Conservation (phyloP, 2,329 filamentous ascomycete species). For the Dothistroma pini region DNA sequence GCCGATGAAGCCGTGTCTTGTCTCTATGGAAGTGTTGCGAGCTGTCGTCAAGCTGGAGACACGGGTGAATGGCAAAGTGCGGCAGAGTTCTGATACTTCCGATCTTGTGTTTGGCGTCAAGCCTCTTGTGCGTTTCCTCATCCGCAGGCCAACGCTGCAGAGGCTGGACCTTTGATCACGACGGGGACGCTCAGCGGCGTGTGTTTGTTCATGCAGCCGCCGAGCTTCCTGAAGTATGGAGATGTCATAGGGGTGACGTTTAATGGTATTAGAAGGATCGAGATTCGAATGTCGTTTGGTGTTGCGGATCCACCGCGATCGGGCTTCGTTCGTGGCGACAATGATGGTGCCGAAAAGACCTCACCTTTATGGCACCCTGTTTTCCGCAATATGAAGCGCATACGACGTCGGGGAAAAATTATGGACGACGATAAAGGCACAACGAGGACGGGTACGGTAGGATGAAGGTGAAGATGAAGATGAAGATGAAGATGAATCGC, state of each 20-base stretch:
- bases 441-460: no score
- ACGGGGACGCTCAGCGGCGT: constrained; percentile 47
- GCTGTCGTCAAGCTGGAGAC: constrained; percentile 46
- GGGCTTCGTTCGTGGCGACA: no score
- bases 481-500: neutral
- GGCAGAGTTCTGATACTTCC: constrained; percentile 41
- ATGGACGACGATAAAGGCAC: neutral
- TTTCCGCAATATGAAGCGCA: no score
- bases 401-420: neutral
- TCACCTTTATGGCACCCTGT: no score
- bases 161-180: constrained; percentile 50
- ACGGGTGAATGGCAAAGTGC: constrained; percentile 47
- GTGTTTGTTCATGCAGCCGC: constrained; percentile 33
- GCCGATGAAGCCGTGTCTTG: constrained; percentile 51
- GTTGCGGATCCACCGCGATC: no score
- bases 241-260: constrained; percentile 36
- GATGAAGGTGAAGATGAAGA: no score
- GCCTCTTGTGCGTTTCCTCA: constrained; percentile 34
- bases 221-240: constrained; percentile 32
- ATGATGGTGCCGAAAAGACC: no score
- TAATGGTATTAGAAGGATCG: no score
- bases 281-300: no score
- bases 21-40: constrained; percentile 41
- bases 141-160: constrained; percentile 42
- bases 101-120: constrained; percentile 48